These are phyloP conservation scores for Sambucus nigra DNA, from an alignment of 129 eudicot species.

Conservation along the genomic window DNA sequence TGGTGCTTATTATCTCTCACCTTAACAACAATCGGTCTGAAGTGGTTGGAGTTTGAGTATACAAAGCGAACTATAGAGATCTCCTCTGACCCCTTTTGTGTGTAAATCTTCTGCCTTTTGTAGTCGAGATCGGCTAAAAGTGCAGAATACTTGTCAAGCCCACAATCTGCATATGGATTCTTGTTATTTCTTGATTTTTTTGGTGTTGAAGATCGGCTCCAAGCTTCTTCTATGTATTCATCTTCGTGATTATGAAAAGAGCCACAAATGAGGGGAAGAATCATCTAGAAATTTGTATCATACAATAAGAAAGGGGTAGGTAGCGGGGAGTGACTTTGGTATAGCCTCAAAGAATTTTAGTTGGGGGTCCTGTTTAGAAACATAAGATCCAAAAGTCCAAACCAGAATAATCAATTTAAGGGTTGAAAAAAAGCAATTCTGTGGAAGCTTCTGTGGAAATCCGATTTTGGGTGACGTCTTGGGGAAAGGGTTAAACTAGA, in stretches of 20 bases:
- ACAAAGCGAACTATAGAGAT: conserved; percentile 41
- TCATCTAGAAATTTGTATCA: too few relatives aligned
- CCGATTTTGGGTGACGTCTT: too few relatives aligned
- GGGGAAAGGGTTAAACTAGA: too few relatives aligned
- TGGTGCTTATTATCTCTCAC: conserved; percentile 1
- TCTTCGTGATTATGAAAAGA: conserved; percentile 11
- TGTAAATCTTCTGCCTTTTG: conserved; percentile 38
- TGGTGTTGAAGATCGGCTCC: conserved; percentile 16
- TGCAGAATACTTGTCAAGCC: conserved; percentile 39
- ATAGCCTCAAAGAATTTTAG: too few relatives aligned
- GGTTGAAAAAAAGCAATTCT: too few relatives aligned
- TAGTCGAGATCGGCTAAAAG: conserved; percentile 39
- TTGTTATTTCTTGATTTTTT: conserved; percentile 18
- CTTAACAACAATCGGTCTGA: conserved; percentile 38
- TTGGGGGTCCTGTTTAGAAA: too few relatives aligned
- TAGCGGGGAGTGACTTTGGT: neutral
- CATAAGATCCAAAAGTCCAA: too few relatives aligned
- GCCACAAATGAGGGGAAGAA: conserved; percentile 32
- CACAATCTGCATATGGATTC: conserved; percentile 43
- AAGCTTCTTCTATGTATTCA: neutral
- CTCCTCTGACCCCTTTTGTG: conserved; percentile 28
- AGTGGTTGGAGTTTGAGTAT: conserved; percentile 22
- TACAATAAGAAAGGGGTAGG: neutral
- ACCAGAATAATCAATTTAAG: too few relatives aligned
- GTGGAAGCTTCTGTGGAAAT: too few relatives aligned